Conservation (phyloP, 768 basidiomycete species). For the Punctularia strigosozonata region DNA sequence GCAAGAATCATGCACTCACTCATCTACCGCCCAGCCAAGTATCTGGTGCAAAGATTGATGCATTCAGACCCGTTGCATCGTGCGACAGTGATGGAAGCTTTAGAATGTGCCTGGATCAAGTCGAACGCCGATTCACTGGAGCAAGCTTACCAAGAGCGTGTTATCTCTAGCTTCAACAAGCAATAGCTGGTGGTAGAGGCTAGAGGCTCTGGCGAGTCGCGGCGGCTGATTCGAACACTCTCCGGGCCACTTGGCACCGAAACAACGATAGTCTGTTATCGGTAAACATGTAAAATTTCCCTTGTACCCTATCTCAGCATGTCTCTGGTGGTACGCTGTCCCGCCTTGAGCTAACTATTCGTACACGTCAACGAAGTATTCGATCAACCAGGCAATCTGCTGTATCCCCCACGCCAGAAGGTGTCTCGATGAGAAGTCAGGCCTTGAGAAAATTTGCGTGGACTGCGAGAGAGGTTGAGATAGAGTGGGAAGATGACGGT, state of each 20-base stretch:
- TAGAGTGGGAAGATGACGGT: slow-evolving; percentile 5
- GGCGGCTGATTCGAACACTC: no score
- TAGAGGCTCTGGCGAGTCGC: no score
- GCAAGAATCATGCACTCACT: no score
- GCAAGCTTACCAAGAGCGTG: slow-evolving; percentile 45
- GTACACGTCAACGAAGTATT: slow-evolving; percentile 7
- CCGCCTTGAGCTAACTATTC: no score
- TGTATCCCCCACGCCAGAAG: no score
- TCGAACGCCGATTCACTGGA: slow-evolving; percentile 51
- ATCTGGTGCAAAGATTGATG: slow-evolving; percentile 49
- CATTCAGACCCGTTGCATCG: slow-evolving; percentile 43
- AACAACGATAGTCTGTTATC: no score
- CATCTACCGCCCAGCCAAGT: slow-evolving; percentile 32
- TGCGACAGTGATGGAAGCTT: slow-evolving; percentile 49
- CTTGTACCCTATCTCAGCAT: no score
- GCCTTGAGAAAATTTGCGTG: slow-evolving; percentile 85
- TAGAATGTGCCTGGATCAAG: slow-evolving; percentile 56
- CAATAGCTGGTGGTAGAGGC: no score
- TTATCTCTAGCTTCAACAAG: slow-evolving; percentile 12
- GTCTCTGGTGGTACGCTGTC: no score
- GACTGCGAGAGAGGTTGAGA: slow-evolving; percentile 31
- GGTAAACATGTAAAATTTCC: no score
- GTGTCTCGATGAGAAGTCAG: no score
- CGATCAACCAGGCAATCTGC: neutral
- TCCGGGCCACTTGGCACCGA: no score